Base-by-base conservation (phyloP, 371 early-diverging fungal genomes). In the Syncephalastrum sp. region DNA sequence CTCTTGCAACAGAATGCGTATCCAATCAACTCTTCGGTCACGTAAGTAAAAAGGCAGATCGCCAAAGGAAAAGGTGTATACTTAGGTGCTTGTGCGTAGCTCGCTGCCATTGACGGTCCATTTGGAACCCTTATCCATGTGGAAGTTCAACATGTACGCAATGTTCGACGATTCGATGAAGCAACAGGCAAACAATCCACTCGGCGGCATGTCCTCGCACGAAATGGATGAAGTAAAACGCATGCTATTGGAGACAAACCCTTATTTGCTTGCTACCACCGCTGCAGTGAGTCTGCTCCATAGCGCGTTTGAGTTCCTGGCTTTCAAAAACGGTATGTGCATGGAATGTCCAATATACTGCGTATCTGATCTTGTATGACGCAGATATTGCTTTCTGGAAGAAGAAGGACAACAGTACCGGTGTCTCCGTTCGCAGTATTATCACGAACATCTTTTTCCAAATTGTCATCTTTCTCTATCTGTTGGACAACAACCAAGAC, bases 311-410 rank as follows among this genome's bases (percentile, higher is more conserved):
- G 96, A 95, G 68, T 91, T 97, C 73, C 73, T 96, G 57, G 97
- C 97, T 0, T 96, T 95, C 72, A 97, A 94, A 77, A 95, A 94
- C 66, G 94, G 91, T 89, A 74, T 51, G 69, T 33, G 10, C 5
- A 33, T 33, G 38, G 8, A 33, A 33, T 10, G 12, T 5, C 38
- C 38, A 12, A 10, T 2, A 5, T 33, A 33, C 10, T 47, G 10
- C 42, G 42, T 64, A 29, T 13, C 21, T 16, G 16, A 29, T 47
- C 23, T 53, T 44, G n/a, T 41, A 16, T 33, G 5, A 7, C 4
- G 6, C 63, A 91, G 94, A 95, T 68, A 91, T 96, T 61, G 75
- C 91, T 10, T 94, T 94, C 79, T 97, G 97, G 97, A 84, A 90
- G 48, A 83, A 85, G 61, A 89, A 90, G 65, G 85, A 87, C 51